Conservation (phyloP, 345 rosid genomes). For the Brassica carinata region DNA sequence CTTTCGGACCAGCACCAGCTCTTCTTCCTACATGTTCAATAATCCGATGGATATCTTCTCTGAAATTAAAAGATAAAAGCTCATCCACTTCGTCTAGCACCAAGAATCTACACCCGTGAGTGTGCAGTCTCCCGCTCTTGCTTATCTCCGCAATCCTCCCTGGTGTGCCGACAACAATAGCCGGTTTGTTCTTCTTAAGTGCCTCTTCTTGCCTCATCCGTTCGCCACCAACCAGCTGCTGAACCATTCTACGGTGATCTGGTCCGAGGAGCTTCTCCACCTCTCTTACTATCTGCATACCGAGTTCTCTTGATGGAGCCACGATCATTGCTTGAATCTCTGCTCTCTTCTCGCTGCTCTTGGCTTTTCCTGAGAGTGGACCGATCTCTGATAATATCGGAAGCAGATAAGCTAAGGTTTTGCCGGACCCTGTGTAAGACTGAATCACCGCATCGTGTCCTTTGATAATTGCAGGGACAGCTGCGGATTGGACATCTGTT, state of each 20-base stretch:
- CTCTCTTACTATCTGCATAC: constrained; percentile 96
- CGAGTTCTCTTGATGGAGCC: constrained; percentile 96
- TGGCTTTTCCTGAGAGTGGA: constrained; percentile 52
- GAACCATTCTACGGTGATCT: constrained; percentile 71
- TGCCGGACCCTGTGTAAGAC: constrained; percentile 94
- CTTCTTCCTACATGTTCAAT: constrained; percentile 82
- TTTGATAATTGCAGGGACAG: constrained; percentile 73
- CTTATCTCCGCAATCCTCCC: constrained; percentile 95
- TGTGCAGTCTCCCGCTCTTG: constrained; percentile 88
- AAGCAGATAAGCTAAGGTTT: constrained; percentile 86
- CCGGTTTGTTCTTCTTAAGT: constrained; percentile 87
- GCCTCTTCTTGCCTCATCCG: constrained; percentile 96
- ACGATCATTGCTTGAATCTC: constrained; percentile 88
- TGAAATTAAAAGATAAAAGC: constrained; percentile 86
- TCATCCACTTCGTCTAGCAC: constrained; percentile 93
- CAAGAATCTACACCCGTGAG: constrained; percentile 81
- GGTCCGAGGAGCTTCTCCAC: constrained; percentile 85
- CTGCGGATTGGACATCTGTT: constrained; percentile 85
- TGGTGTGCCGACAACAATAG: constrained; percentile 91
- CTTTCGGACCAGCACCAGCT: constrained; percentile 56
- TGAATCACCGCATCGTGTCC: constrained; percentile 84
- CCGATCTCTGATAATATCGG: constrained; percentile 82
- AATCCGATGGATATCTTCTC: constrained; percentile 88
- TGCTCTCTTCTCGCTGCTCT: constrained; percentile 42
- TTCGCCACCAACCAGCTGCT: constrained; percentile 96